Conservation (phyloP, 768 basidiomycete genomes). For the Trichaptum fuscoviolaceum region DNA sequence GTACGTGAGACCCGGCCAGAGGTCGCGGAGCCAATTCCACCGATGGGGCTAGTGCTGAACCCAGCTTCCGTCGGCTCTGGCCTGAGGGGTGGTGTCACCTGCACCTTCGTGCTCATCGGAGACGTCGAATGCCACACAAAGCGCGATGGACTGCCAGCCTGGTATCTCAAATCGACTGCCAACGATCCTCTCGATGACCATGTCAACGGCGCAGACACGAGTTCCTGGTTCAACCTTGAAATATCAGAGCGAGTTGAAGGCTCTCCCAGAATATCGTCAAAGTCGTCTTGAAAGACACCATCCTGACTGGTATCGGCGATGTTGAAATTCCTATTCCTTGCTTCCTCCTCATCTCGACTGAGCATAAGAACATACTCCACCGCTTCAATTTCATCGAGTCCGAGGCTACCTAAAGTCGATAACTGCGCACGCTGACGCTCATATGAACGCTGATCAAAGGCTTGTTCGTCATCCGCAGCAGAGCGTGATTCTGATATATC, state of each 20-base stretch:
- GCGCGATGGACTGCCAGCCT: conserved; percentile 24
- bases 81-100: conserved; percentile 43
- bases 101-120: conserved; percentile 47
- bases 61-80: conserved; percentile 57
- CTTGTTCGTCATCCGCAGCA: conserved; percentile 47
- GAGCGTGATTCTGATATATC: conserved; percentile 55
- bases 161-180: conserved; percentile 19
- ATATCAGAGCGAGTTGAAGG: conserved; percentile 14
- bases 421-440: conserved; percentile 55
- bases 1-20: not conserved
- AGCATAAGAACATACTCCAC: conserved; percentile 81
- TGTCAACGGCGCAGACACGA: conserved; percentile 7
- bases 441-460: conserved; percentile 29
- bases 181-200: conserved; percentile 19
- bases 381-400: conserved; percentile 68
- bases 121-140: conserved; percentile 18
- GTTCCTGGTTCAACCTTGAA: conserved; percentile 10
- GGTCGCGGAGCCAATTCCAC: not conserved
- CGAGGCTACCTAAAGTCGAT: conserved; percentile 52
- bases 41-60: conserved; percentile 23
- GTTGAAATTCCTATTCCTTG: conserved; percentile 14
- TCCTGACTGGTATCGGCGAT: conserved; percentile 32
- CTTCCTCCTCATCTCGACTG: conserved; percentile 67
- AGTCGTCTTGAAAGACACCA: conserved; percentile 54
- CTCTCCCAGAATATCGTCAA: conserved; percentile 34